Evolutionary conservation across 306 rosid genomes (phyloP).

Genomic region (Ormosia emarginata): DNA sequence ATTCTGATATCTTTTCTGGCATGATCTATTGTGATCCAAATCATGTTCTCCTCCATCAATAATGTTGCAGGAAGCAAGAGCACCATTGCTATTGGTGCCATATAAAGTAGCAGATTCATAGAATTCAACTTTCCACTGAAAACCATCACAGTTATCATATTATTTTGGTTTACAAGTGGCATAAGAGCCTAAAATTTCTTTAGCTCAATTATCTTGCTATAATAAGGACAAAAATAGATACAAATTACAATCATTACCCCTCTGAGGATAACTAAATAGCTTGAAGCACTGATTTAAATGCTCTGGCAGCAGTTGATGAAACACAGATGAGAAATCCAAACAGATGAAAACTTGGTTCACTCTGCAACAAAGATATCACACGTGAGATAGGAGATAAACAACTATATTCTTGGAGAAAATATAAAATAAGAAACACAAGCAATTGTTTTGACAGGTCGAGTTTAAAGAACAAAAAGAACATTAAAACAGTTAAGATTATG

Average conservation of each 20-base stretch:
- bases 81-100: conserved; percentile 46
- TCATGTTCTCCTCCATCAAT: conserved; percentile 39
- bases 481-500: background rate
- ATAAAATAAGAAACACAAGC: background rate
- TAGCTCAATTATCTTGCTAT: background rate
- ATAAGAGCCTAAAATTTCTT: background rate
- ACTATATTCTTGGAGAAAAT: too few relatives aligned
- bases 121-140: conserved; percentile 44
- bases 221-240: background rate
- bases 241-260: conserved; percentile 22
- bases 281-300: conserved; percentile 52
- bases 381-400: background rate
- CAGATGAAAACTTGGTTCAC: conserved; percentile 23
- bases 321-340: conserved; percentile 31
- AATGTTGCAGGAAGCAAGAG: conserved; percentile 44
- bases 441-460: background rate
- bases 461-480: background rate
- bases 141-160: background rate
- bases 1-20: conserved; percentile 40
- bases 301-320: conserved; percentile 42
- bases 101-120: conserved; percentile 47
- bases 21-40: conserved; percentile 35
- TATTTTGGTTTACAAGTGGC: background rate
- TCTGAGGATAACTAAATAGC: conserved; percentile 41
- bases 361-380: background rate